A percentile compares a stretch with the other conserved stretches of the same genome.
Evolutionary conservation across 2,329 filamentous ascomycete genomes (phyloP).

Genomic region (Ceratocystis albifundus): DNA sequence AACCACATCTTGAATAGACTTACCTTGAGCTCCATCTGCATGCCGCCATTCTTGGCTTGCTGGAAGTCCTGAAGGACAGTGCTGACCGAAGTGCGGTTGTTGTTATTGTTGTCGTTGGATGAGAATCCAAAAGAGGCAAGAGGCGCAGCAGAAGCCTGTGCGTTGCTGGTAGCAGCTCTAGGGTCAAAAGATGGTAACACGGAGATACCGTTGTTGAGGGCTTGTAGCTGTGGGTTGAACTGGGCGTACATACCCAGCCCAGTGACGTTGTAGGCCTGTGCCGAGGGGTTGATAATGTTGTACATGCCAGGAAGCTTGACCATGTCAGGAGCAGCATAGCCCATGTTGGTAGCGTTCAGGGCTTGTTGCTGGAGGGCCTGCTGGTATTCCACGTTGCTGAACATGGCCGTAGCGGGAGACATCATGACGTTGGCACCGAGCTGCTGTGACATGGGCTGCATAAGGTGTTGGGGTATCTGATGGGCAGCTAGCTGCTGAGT

Average conservation of each 20-base stretch:
- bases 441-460: background rate
- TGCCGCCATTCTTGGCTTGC: conserved; percentile 57
- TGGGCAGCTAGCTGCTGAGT: background rate
- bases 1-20: conserved; percentile 13
- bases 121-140: background rate
- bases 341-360: background rate
- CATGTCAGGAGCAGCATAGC: background rate
- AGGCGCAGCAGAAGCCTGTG: background rate
- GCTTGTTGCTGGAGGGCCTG: background rate
- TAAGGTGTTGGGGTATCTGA: background rate
- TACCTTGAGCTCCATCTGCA: conserved; percentile 68
- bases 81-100: conserved; percentile 34
- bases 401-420: background rate
- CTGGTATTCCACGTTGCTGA: conserved; percentile 1
- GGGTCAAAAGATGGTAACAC: background rate
- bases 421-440: conserved; percentile 2
- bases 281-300: background rate
- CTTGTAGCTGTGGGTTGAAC: conserved; percentile 11
- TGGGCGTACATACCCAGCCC: conserved; percentile 6
- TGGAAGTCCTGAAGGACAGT: conserved; percentile 69
- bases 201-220: background rate
- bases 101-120: conserved; percentile 15
- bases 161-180: background rate
- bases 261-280: background rate
- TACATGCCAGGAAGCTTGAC: conserved; percentile 7